phyloP scores from a whole-genome alignment of 208 protist species.

The Leishmania gerbilli region DNA sequence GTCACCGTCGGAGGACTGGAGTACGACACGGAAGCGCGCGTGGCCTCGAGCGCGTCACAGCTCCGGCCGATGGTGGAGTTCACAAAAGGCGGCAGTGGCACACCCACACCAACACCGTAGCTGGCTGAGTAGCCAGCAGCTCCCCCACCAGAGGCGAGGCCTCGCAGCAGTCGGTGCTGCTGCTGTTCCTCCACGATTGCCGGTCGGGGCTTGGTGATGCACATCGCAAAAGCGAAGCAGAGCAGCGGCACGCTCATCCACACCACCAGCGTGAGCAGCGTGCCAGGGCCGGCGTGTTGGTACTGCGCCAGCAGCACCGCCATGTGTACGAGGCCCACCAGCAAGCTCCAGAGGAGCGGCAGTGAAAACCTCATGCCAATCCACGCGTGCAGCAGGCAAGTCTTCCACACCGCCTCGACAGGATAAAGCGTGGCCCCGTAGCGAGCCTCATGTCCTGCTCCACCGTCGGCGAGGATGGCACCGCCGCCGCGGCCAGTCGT shows the following conservation, averaged over 20 bases:
- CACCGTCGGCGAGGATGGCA: slow-evolving; percentile 17
- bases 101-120: slow-evolving; percentile 3
- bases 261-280: slow-evolving; percentile 51
- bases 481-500: neutral
- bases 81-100: neutral
- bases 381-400: slow-evolving; percentile 69
- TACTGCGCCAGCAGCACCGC: slow-evolving; percentile 56
- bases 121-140: neutral
- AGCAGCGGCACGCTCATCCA: slow-evolving; percentile 63
- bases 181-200: neutral
- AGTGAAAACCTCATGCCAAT: slow-evolving; percentile 59
- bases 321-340: slow-evolving; percentile 69
- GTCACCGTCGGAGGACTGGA: neutral
- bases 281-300: slow-evolving; percentile 32
- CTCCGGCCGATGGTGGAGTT: neutral
- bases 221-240: slow-evolving; percentile 26
- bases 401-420: slow-evolving; percentile 60
- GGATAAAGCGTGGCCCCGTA: slow-evolving; percentile 52
- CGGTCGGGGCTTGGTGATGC: slow-evolving; percentile 5
- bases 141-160: neutral
- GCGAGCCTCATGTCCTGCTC: neutral
- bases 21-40: neutral
- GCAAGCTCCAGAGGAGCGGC: slow-evolving; percentile 39
- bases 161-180: neutral
- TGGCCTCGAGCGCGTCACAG: neutral